phyloP scores from a whole-genome alignment of 2,329 filamentous ascomycete genomes.

The Diaporthe eres region DNA sequence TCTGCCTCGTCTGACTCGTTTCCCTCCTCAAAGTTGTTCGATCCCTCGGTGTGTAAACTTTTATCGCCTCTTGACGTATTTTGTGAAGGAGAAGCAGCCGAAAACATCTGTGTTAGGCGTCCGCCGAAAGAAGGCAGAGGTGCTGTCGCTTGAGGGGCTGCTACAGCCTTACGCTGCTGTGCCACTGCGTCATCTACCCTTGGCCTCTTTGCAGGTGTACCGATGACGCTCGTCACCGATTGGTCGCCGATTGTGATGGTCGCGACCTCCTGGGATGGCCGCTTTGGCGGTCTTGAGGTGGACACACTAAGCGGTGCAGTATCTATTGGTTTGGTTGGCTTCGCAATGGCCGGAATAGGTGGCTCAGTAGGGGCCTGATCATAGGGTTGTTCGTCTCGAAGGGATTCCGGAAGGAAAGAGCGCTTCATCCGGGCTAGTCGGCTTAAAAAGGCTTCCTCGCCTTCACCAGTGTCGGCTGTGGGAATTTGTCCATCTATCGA shows the following conservation, averaged over 20 bases:
- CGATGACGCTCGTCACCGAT: constrained; percentile 76
- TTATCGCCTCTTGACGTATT: constrained; percentile 40
- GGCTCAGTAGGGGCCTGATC: constrained; percentile 44
- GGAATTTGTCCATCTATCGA: not conserved
- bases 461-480: not conserved
- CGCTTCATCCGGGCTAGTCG: constrained; percentile 38
- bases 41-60: constrained; percentile 42
- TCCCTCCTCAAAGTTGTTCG: constrained; percentile 37
- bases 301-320: constrained; percentile 44
- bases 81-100: constrained; percentile 51
- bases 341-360: constrained; percentile 53
- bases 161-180: constrained; percentile 51
- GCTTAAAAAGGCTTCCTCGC: constrained; percentile 27
- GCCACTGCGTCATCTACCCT: constrained; percentile 55
- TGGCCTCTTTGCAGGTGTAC: constrained; percentile 66
- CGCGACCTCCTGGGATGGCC: constrained; percentile 74
- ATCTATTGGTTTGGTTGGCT: constrained; percentile 49
- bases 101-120: constrained; percentile 61
- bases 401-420: constrained; percentile 34
- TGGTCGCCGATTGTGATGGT: constrained; percentile 82
- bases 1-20: constrained; percentile 41
- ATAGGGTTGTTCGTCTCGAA: constrained; percentile 41
- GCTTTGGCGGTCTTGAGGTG: constrained; percentile 60
- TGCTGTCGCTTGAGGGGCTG: constrained; percentile 42
- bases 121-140: constrained; percentile 60